Percentiles rank a stretch among this genome's conserved stretches.
Evolutionary conservation across 176 grass and related monocot genomes (phyloP).

Genomic region (Musa troglodytarum): DNA sequence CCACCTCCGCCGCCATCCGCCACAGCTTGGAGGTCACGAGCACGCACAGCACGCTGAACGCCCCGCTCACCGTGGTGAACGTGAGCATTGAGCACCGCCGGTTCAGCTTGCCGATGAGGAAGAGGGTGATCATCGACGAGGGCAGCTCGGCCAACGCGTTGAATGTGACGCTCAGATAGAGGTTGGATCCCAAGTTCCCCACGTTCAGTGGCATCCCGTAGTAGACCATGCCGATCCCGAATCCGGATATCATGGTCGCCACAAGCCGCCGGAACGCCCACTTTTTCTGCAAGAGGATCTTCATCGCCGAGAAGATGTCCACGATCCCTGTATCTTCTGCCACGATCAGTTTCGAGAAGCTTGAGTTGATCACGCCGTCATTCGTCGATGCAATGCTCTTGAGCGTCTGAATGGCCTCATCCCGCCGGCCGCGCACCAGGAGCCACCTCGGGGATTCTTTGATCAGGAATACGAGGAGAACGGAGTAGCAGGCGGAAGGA

Average conservation of each 20-base stretch:
- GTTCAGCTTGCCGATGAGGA: constrained; percentile 44
- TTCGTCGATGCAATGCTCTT: constrained; percentile 41
- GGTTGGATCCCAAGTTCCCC: constrained; percentile 65
- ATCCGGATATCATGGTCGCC: constrained; percentile 46
- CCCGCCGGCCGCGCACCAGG: constrained; percentile 61
- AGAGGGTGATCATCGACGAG: constrained; percentile 34
- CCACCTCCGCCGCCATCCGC: constrained; percentile 52
- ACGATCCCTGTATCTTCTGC: constrained; percentile 7
- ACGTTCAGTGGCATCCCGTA: constrained; percentile 93
- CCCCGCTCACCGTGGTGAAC: constrained; percentile 40
- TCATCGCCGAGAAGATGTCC: constrained; percentile 38
- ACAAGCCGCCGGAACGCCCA: constrained; percentile 61
- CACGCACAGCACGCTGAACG: constrained; percentile 55
- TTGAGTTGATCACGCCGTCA: constrained; percentile 44
- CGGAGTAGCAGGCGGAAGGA: constrained; percentile 51
- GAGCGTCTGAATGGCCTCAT: constrained; percentile 61
- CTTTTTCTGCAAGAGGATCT: constrained; percentile 36
- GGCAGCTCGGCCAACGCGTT: constrained; percentile 81
- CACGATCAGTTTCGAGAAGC: constrained; percentile 65
- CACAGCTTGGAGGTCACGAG: constrained; percentile 17
- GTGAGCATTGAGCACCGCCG: constrained; percentile 38
- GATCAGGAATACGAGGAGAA: constrained; percentile 39
- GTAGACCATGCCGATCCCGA: constrained; percentile 77
- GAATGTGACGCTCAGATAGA: constrained; percentile 72
- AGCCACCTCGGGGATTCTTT: constrained; percentile 91